Base-by-base conservation (phyloP, 805 yeast genomes). In the Zygosaccharomyces kombuchaensis region DNA sequence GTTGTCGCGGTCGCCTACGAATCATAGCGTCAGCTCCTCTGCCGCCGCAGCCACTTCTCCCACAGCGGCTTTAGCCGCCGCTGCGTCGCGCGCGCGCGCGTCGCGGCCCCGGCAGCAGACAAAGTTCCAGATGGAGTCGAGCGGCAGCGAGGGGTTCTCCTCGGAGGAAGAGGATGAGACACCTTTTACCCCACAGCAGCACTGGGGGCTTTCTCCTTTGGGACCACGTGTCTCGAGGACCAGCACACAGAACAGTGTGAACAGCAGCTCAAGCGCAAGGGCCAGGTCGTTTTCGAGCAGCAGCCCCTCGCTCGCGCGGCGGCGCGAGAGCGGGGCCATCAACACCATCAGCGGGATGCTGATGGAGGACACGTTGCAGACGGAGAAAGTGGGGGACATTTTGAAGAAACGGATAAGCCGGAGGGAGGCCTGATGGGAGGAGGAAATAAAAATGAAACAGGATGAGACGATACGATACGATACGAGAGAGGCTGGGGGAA, bases 111-210 rank as follows among this genome's bases (percentile, higher is more conserved):
- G 32, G 7, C 32, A 12, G 47, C 30, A 32, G 48, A 29, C 42
- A 53, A n/a, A 56, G 51, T 62, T 62, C 43, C 58, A 57, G 37
- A 47, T 62, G 13, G 62, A 55, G 7, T 55, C 61, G n/a, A 58
- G 62, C 32, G 63, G 54, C 21, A 59, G 63, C 43, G 65, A 59
- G 26, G 54, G 52, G 23, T 51, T 53, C 27, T 56, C 60, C 4
- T 51, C 58, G 4, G 58, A 55, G 34, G 64, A 59, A 8, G 62
- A 59, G 16, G 57, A 54, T 12, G 62, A 53, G 17, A 31, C 21
- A n/a, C 44, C 43, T 6, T 40, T 45, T 25, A 30, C 43, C 8
- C 40, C 40, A n/a, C 47, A 45, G 19, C 45, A 42, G n/a, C 26
- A 32, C 10, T 42, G 46, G n/a, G 42, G 51, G 9, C 31, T 47